Percentiles rank a stretch among this genome's conserved stretches.
These are phyloP conservation scores for Lomentospora prolificans DNA, from an alignment of 2,329 filamentous ascomycete species.

Conservation along the genomic window DNA sequence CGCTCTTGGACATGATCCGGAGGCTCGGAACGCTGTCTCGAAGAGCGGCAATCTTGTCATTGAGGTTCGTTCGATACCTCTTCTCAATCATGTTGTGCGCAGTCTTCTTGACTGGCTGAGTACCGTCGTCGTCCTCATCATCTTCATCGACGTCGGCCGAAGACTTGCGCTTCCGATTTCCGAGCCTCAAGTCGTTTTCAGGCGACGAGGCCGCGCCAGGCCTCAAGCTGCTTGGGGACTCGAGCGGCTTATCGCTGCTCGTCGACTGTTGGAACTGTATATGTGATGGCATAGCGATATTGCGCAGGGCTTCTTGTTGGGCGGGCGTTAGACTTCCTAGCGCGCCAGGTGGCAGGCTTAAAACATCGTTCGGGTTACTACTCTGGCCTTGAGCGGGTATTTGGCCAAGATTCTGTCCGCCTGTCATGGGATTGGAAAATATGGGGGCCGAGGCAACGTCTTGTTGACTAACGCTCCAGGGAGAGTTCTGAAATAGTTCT, in stretches of 20 bases:
- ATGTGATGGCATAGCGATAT: slow-evolving; percentile 55
- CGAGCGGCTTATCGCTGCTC: slow-evolving; percentile 47
- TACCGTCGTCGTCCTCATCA: slow-evolving; percentile 48
- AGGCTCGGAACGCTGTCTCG: slow-evolving; percentile 87
- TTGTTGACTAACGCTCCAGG: background rate
- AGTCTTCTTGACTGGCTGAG: slow-evolving; percentile 64
- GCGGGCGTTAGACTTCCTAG: slow-evolving; percentile 38
- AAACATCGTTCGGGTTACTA: background rate
- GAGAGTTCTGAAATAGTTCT: slow-evolving; percentile 1
- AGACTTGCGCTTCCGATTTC: slow-evolving; percentile 59
- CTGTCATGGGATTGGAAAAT: background rate
- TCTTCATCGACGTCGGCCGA: slow-evolving; percentile 50
- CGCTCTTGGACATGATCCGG: slow-evolving; percentile 69
- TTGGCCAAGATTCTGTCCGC: background rate
- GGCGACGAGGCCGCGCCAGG: slow-evolving; percentile 47
- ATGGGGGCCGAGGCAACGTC: background rate
- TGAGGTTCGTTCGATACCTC: slow-evolving; percentile 88
- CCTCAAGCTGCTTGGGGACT: slow-evolving; percentile 41
- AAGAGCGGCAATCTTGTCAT: slow-evolving; percentile 91
- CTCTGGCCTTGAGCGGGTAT: background rate
- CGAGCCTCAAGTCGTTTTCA: slow-evolving; percentile 36
- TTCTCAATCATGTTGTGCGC: slow-evolving; percentile 99
- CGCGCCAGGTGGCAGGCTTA: background rate
- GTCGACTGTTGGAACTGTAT: slow-evolving; percentile 52
- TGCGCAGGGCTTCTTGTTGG: slow-evolving; percentile 50